These are phyloP conservation scores for Endocladia muricata DNA, from an alignment of 31 red algal genomes.

Conservation along the genomic window DNA sequence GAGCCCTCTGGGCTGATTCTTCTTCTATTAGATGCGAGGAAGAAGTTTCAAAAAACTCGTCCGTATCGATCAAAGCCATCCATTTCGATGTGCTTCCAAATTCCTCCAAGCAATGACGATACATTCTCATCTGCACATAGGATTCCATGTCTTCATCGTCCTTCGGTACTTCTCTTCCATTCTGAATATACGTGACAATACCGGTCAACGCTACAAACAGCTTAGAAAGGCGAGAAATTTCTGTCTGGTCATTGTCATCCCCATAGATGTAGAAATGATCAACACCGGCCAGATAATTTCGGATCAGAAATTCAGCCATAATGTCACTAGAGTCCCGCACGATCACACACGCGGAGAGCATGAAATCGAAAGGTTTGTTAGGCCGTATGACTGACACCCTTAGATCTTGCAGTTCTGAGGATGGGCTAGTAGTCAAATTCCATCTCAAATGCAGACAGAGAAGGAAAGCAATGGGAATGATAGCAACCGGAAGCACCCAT, in stretches of 20 bases:
- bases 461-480: no score
- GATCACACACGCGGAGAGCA: conserved; percentile 62
- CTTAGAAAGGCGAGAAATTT: conserved; percentile 2
- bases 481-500: no score
- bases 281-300: conserved; percentile 49
- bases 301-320: conserved; percentile 42
- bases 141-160: conserved; percentile 21
- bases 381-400: no score
- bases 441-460: no score
- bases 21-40: conserved; percentile 7
- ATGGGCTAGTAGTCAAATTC: no score
- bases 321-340: conserved; percentile 26
- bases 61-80: conserved; percentile 55
- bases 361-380: no score
- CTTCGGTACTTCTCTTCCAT: conserved; percentile 18
- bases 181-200: conserved; percentile 27
- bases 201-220: conserved; percentile 8
- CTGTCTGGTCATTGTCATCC: conserved; percentile 24
- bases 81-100: conserved; percentile 32
- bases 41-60: conserved; percentile 64
- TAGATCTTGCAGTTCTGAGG: no score
- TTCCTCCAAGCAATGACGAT: conserved; percentile 34
- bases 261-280: conserved; percentile 59
- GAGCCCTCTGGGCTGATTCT: background rate
- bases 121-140: conserved; percentile 48